Conservation (phyloP, 441 rosid species). For the Arabidopsis lyrata region DNA sequence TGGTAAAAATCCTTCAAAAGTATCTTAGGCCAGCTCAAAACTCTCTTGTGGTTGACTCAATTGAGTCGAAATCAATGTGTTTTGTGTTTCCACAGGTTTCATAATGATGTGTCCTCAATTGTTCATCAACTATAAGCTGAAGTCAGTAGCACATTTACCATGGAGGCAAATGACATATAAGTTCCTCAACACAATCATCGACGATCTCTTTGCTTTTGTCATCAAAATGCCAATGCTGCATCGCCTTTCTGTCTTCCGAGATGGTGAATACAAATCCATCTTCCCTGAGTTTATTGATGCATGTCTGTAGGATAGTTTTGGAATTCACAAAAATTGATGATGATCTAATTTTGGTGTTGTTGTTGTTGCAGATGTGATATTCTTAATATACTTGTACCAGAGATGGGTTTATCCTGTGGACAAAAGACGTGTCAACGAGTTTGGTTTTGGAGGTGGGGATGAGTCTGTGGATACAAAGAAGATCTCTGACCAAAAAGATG, state of each 20-base stretch:
- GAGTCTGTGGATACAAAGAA: conserved; percentile 41
- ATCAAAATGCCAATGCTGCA: conserved; percentile 97
- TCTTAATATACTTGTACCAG: conserved; percentile 91
- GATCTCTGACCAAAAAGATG: conserved; percentile 49
- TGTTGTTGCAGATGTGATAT: conserved; percentile 85
- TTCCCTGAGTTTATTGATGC: conserved; percentile 19
- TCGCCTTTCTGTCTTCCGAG: conserved; percentile 97
- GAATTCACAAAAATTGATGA: conserved; percentile 4
- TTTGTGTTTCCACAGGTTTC: conserved; percentile 65
- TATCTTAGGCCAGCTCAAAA: background rate
- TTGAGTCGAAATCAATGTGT: background rate
- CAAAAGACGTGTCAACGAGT: conserved; percentile 90
- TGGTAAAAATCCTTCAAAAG: conserved; percentile 56
- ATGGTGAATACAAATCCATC: conserved; percentile 57
- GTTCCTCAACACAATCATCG: conserved; percentile 96
- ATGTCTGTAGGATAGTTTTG: conserved; percentile 1
- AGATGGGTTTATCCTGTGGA: conserved; percentile 96
- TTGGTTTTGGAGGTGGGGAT: conserved; percentile 93
- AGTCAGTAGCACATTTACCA: conserved; percentile 96
- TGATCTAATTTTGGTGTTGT: conserved; percentile 14
- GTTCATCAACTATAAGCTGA: conserved; percentile 94
- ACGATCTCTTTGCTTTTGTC: conserved; percentile 98
- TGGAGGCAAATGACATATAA: conserved; percentile 99
- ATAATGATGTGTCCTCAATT: conserved; percentile 99
- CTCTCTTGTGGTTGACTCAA: conserved; percentile 5